Conservation (phyloP, 441 rosid genomes). For the Pelargonium fulgidum region DNA sequence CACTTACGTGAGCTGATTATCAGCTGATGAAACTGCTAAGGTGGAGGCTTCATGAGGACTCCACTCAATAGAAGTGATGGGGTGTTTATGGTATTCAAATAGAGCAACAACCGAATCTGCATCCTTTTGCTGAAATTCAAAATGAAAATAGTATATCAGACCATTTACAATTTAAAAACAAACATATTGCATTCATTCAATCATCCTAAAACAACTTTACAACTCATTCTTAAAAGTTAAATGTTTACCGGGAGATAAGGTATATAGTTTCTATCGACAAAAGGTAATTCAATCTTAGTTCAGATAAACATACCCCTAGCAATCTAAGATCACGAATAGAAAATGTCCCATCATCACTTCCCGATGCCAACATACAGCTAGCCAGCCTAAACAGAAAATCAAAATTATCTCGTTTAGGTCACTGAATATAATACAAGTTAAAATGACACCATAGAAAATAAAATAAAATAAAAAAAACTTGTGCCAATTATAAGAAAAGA, state of each 20-base stretch:
- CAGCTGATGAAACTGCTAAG: conserved; percentile 78
- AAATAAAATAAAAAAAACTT: neutral
- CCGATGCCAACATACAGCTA: conserved; percentile 89
- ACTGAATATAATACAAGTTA: neutral
- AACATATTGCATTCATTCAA: neutral
- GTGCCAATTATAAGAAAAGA: conserved; percentile 19
- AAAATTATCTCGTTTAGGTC: conserved; percentile 14
- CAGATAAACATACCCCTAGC: conserved; percentile 35
- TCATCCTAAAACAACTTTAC: neutral
- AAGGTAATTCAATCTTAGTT: neutral
- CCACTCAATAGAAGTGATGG: conserved; percentile 93
- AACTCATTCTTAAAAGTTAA: too few species aligned
- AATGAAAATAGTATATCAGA: neutral
- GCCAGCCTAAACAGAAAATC: conserved; percentile 50
- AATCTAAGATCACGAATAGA: conserved; percentile 84
- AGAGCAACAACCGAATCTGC: conserved; percentile 79
- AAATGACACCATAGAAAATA: neutral
- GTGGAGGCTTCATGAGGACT: conserved; percentile 82
- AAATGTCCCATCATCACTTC: conserved; percentile 91
- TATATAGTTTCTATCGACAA: neutral
- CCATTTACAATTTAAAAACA: neutral
- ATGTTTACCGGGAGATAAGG: neutral
- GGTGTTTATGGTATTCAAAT: conserved; percentile 75
- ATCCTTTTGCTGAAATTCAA: conserved; percentile 28
- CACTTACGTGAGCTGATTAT: conserved; percentile 83